These are phyloP conservation scores for Trichoderma sp. DNA, from an alignment of 2,329 filamentous ascomycete species.

Conservation along the genomic window DNA sequence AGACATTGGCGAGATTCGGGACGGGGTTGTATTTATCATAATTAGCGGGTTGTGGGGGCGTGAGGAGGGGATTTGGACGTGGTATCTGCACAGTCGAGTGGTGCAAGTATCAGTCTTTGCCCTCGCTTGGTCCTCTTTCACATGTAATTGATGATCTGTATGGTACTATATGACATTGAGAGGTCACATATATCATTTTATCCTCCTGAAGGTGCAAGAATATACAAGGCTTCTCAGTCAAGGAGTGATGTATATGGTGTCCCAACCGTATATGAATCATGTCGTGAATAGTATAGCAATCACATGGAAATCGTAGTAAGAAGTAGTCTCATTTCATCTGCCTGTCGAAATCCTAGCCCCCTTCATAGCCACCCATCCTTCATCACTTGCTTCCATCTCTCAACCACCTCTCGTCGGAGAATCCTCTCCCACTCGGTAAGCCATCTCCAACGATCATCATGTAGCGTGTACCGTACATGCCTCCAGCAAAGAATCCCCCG, in stretches of 20 bases:
- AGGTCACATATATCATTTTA: too few species aligned
- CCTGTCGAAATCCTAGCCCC: background rate
- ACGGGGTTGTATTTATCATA: too few species aligned
- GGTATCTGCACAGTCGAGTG: too few species aligned
- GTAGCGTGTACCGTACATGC: constrained; percentile 7
- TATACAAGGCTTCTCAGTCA: too few species aligned
- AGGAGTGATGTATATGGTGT: too few species aligned
- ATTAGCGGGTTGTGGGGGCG: background rate
- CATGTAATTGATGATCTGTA: too few species aligned
- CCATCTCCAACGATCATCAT: background rate
- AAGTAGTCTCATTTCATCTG: constrained; percentile 20
- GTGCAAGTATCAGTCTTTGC: too few species aligned
- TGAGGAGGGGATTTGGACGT: background rate
- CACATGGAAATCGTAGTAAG: background rate
- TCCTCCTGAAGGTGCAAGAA: too few species aligned
- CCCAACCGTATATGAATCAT: too few species aligned
- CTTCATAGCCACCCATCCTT: background rate
- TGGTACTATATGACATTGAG: too few species aligned
- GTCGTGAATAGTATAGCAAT: too few species aligned
- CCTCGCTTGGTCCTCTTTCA: too few species aligned
- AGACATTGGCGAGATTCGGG: background rate
- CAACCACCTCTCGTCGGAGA: background rate
- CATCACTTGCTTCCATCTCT: background rate
- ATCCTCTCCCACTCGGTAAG: background rate
- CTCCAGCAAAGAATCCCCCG: background rate